phyloP scores from a whole-genome alignment of 805 yeast species.

The Wickerhamomyces pijperi region DNA sequence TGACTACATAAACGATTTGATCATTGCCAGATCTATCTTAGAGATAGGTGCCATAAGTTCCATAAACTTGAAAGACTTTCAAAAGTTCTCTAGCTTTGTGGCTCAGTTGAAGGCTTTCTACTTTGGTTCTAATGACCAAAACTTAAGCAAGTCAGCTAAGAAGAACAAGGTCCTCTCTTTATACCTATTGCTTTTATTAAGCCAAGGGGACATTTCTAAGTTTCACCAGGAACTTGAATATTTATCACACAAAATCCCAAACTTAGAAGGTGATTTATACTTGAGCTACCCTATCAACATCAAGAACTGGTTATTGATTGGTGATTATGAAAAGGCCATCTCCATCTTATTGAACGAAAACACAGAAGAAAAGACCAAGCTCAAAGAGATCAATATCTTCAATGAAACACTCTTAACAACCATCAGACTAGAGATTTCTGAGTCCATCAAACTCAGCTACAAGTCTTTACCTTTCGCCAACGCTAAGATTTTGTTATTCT shows the following conservation, averaged over 20 bases:
- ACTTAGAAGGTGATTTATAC: conserved; percentile 52
- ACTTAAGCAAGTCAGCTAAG: conserved; percentile 38
- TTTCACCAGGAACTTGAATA: conserved; percentile 86
- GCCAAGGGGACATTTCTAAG: conserved; percentile 75
- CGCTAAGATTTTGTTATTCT: conserved; percentile 70
- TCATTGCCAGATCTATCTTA: conserved; percentile 69
- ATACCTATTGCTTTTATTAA: conserved; percentile 62
- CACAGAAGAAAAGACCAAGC: conserved; percentile 19
- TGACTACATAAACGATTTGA: conserved; percentile 47
- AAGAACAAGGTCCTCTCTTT: conserved; percentile 67
- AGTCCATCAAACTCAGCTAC: conserved; percentile 74
- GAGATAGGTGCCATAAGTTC: conserved; percentile 84
- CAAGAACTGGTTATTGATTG: conserved; percentile 93
- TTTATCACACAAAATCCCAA: conserved; percentile 36
- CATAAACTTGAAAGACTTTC: conserved; percentile 50
- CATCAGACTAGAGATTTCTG: conserved; percentile 77
- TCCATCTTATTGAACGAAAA: conserved; percentile 15
- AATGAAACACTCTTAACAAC: conserved; percentile 67
- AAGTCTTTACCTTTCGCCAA: conserved; percentile 66
- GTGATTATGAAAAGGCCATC: conserved; percentile 72
- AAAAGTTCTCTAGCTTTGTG: conserved; percentile 57
- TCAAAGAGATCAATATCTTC: conserved; percentile 73
- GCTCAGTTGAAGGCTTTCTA: conserved; percentile 71
- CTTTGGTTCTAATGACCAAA: conserved; percentile 24
- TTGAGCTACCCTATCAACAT: conserved; percentile 78